A percentile compares a stretch with the other conserved stretches of the same genome.
These are phyloP conservation scores for Pseudomicrostroma phylloplanum DNA, from an alignment of 1,284 basidiomycete species.

Conservation along the genomic window DNA sequence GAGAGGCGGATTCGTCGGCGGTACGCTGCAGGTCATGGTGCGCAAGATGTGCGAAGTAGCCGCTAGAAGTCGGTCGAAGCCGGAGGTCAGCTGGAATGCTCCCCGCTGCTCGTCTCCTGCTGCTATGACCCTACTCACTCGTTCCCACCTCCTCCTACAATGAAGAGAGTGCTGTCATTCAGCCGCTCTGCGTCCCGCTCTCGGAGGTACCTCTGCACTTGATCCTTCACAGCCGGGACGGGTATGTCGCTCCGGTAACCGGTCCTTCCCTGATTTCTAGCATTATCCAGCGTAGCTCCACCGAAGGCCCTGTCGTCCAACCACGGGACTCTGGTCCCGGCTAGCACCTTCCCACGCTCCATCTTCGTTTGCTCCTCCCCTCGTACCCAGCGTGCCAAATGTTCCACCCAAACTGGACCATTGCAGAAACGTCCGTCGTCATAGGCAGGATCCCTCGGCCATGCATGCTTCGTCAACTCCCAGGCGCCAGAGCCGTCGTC, in stretches of 20 bases:
- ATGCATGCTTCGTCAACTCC: constrained; percentile 21
- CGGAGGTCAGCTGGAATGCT: neutral
- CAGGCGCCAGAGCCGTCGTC: constrained; percentile 33
- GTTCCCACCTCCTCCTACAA: constrained; percentile 22
- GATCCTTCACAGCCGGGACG: neutral
- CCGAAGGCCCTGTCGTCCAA: constrained; percentile 24
- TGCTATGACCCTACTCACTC: constrained; percentile 10
- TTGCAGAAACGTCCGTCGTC: constrained; percentile 26
- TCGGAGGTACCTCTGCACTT: constrained; percentile 6
- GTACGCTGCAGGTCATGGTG: neutral
- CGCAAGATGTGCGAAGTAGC: neutral
- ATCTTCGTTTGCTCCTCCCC: neutral
- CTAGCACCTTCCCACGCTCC: neutral
- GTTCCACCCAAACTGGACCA: constrained; percentile 24
- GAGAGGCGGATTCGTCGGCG: constrained; percentile 1
- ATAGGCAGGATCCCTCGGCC: constrained; percentile 26
- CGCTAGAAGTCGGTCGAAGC: neutral
- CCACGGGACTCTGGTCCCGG: neutral
- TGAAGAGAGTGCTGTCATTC: constrained; percentile 19
- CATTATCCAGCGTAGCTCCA: constrained; percentile 28
- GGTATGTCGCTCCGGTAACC: constrained; percentile 16
- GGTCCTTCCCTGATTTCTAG: constrained; percentile 17
- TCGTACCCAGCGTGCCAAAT: constrained; percentile 16
- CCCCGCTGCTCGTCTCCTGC: too few relatives aligned
- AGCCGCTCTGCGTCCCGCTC: constrained; percentile 20